These are phyloP conservation scores for Phanerodontia chrysosporium DNA, from an alignment of 768 basidiomycete species.

Conservation along the genomic window DNA sequence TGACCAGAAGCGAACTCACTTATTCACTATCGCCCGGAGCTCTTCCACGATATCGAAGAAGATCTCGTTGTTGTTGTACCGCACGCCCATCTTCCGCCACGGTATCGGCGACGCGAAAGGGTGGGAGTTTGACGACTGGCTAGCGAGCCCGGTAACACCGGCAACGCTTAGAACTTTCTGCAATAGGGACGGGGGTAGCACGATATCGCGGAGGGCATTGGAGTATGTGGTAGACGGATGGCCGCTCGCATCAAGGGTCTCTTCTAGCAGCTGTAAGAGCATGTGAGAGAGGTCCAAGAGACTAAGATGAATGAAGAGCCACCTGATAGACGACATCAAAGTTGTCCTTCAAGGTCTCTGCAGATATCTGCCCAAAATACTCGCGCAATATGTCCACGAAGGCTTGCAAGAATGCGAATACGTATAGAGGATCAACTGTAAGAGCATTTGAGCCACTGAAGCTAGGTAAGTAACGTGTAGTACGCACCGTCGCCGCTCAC, in stretches of 20 bases:
- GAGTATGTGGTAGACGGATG: slow-evolving; percentile 89
- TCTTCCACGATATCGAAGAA: slow-evolving; percentile 89
- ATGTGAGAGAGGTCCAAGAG: no score
- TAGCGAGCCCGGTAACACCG: slow-evolving; percentile 42
- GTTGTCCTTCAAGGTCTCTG: slow-evolving; percentile 79
- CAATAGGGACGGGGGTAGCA: slow-evolving; percentile 85
- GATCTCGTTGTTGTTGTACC: slow-evolving; percentile 86
- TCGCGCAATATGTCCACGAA: slow-evolving; percentile 82
- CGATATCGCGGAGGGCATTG: slow-evolving; percentile 88
- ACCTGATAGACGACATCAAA: slow-evolving; percentile 96
- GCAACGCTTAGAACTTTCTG: slow-evolving; percentile 44
- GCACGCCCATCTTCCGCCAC: slow-evolving; percentile 83
- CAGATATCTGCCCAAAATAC: slow-evolving; percentile 84
- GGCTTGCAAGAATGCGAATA: slow-evolving; percentile 83
- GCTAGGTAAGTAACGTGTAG: not conserved
- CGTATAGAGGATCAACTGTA: slow-evolving; percentile 83
- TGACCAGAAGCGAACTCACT: slow-evolving; percentile 39
- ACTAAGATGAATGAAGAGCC: slow-evolving; percentile 17
- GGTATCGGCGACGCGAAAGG: slow-evolving; percentile 88
- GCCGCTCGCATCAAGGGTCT: slow-evolving; percentile 91
- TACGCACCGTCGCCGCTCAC: slow-evolving; percentile 82
- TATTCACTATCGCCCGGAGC: slow-evolving; percentile 72
- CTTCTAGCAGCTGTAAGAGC: slow-evolving; percentile 85
- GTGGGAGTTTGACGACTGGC: slow-evolving; percentile 29
- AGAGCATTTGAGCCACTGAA: not conserved